These are phyloP conservation scores for Yamadazyma ubonensis DNA, from an alignment of 805 yeast genomes.

Conservation along the genomic window DNA sequence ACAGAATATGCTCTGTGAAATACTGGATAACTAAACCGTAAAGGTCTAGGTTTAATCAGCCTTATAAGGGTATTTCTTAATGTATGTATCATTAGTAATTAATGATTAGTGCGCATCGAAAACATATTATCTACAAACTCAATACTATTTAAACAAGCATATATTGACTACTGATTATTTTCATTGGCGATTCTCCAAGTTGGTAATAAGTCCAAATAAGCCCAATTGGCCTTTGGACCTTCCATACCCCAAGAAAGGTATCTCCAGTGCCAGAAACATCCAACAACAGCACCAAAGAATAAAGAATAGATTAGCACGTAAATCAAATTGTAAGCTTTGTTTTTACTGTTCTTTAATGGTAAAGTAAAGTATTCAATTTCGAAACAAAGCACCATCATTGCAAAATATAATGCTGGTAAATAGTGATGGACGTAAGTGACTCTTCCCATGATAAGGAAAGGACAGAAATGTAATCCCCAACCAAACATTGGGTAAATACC, in stretches of 20 bases:
- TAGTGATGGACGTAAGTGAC: slow-evolving; percentile 97
- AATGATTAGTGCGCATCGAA: not conserved
- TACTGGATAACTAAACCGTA: no score
- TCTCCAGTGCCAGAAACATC: slow-evolving; percentile 45
- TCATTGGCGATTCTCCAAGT: slow-evolving; percentile 45
- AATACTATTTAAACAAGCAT: not conserved
- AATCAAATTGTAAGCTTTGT: slow-evolving; percentile 17
- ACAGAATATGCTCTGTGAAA: slow-evolving; percentile 4
- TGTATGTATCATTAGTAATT: slow-evolving; percentile 2
- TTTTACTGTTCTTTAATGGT: slow-evolving; percentile 21
- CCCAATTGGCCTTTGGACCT: slow-evolving; percentile 41
- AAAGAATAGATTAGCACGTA: slow-evolving; percentile 25
- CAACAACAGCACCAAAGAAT: slow-evolving; percentile 33
- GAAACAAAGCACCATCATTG: slow-evolving; percentile 73
- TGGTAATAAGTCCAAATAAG: slow-evolving; percentile 37
- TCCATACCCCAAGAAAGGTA: slow-evolving; percentile 44
- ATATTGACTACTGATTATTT: slow-evolving; percentile 22
- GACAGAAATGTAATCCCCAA: slow-evolving; percentile 85
- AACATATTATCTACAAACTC: no score
- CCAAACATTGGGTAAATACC: slow-evolving; percentile 86
- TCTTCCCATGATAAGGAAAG: slow-evolving; percentile 91
- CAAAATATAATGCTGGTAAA: slow-evolving; percentile 92
- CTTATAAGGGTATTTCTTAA: not conserved
- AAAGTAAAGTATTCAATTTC: slow-evolving; percentile 48
- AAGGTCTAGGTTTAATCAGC: not conserved